phyloP scores from a whole-genome alignment of 2,329 filamentous ascomycete species.

The Neonectria faginata region DNA sequence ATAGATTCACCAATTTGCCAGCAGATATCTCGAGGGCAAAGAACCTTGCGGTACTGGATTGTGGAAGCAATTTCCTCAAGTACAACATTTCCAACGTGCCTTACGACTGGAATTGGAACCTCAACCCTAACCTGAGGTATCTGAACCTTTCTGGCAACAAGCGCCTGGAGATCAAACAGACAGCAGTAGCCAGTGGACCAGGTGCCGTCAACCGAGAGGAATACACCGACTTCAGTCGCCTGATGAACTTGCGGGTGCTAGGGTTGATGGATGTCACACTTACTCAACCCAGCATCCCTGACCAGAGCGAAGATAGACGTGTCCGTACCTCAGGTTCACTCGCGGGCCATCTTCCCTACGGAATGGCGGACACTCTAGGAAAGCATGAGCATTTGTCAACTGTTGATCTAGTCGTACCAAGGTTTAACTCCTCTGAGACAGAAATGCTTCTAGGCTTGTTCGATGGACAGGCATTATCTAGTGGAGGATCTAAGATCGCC shows the following conservation, averaged over 20 bases:
- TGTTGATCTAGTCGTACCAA: slow-evolving; percentile 93
- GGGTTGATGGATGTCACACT: slow-evolving; percentile 98
- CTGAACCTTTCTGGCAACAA: slow-evolving; percentile 98
- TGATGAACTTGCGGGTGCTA: slow-evolving; percentile 85
- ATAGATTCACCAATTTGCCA: slow-evolving; percentile 96
- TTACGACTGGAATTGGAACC: slow-evolving; percentile 99
- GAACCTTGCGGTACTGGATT: slow-evolving; percentile 91
- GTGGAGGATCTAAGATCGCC: slow-evolving; percentile 92
- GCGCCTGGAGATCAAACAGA: slow-evolving; percentile 87
- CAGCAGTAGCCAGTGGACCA: slow-evolving; percentile 61
- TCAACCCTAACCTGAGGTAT: slow-evolving; percentile 94
- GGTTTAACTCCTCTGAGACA: slow-evolving; percentile 88
- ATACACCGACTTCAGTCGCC: slow-evolving; percentile 88
- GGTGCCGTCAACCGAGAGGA: slow-evolving; percentile 69
- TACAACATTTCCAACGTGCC: slow-evolving; percentile 99
- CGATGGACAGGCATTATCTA: slow-evolving; percentile 90
- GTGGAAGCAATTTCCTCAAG: slow-evolving; percentile 93
- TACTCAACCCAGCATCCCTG: slow-evolving; percentile 91
- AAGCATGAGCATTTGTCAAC: slow-evolving; percentile 95
- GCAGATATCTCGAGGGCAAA: slow-evolving; percentile 95
- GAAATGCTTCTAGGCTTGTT: slow-evolving; percentile 96
- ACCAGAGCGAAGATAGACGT: slow-evolving; percentile 93
- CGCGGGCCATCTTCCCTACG: slow-evolving; percentile 91
- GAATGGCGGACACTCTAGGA: slow-evolving; percentile 96
- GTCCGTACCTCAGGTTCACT: slow-evolving; percentile 96